Percentiles rank a stretch among this genome's conserved stretches.
These are phyloP conservation scores for Chlorella sorokiniana DNA, from an alignment of 139 green algal species.

Conservation along the genomic window DNA sequence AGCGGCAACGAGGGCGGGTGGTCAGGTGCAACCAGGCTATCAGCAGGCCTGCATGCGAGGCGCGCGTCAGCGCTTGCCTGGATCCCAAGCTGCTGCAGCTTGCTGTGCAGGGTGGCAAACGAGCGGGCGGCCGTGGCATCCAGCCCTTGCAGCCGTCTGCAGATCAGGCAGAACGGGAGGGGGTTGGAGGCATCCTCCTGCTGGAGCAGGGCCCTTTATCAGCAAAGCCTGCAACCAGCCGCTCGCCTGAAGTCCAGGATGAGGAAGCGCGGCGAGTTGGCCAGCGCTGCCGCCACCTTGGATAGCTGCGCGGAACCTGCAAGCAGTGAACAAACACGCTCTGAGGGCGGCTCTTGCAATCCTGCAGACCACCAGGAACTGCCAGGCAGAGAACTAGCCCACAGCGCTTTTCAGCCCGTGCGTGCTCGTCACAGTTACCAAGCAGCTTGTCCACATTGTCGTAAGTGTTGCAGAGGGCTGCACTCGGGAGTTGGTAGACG, in stretches of 20 bases:
- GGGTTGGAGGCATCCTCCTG: too few relatives aligned
- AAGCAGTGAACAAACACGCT: too few relatives aligned
- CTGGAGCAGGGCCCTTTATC: too few relatives aligned
- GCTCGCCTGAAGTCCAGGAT: constrained; percentile 67
- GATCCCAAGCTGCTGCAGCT: constrained; percentile 51
- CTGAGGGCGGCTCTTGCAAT: too few relatives aligned
- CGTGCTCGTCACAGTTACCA: too few relatives aligned
- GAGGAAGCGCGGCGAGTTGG: constrained; percentile 54
- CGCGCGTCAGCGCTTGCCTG: constrained; percentile 3
- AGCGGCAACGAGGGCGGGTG: not conserved
- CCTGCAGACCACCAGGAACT: too few relatives aligned
- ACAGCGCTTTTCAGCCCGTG: too few relatives aligned
- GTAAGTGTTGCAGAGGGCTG: constrained; percentile 5
- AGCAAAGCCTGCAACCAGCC: too few relatives aligned
- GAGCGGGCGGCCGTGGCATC: constrained; percentile 78
- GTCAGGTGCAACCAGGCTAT: not conserved
- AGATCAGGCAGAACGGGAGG: too few relatives aligned
- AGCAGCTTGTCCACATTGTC: not conserved
- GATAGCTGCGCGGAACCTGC: not conserved
- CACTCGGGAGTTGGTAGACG: not conserved
- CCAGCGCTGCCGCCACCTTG: constrained; percentile 13
- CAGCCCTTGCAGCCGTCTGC: constrained; percentile 71
- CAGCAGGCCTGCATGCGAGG: too few relatives aligned
- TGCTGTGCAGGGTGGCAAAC: constrained; percentile 63
- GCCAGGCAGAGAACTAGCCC: too few relatives aligned